phyloP scores from a whole-genome alignment of 108 stramenopile genomes.

The Pseudonitzschia delicatissima region DNA sequence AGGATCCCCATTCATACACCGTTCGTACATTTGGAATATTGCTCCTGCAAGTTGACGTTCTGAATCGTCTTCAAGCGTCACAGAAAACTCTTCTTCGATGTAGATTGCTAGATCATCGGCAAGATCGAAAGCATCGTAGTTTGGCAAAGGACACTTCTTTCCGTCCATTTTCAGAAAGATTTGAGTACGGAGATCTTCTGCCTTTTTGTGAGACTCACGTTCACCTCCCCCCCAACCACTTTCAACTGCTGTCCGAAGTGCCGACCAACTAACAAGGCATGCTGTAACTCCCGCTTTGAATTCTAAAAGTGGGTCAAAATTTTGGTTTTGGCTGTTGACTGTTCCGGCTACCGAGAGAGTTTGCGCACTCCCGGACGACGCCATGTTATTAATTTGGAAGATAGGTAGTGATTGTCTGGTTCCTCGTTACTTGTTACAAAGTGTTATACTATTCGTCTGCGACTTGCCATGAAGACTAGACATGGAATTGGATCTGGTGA shows the following conservation, averaged over 20 bases:
- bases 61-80: constrained; percentile 73
- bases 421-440: no score
- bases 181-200: constrained; percentile 57
- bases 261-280: constrained; percentile 79
- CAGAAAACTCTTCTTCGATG: constrained; percentile 87
- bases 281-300: constrained; percentile 89
- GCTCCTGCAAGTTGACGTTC: constrained; percentile 71
- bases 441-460: no score
- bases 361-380: not conserved
- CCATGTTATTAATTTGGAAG: no score
- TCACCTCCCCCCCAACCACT: constrained; percentile 78
- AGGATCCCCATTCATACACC: constrained; percentile 57
- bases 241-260: constrained; percentile 71
- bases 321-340: not conserved
- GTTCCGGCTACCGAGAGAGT: not conserved
- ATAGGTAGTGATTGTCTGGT: no score
- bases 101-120: constrained; percentile 70
- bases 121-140: constrained; percentile 25
- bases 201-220: constrained; percentile 49
- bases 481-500: no score
- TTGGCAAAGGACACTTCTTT: constrained; percentile 30
- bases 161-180: constrained; percentile 62
- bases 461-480: no score
- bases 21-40: constrained; percentile 75
- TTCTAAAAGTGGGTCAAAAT: constrained; percentile 31